Evolutionary conservation across 345 rosid species (phyloP), one percentile per base, ranked within the genome.

Genomic region (Turnera subulata): DNA sequence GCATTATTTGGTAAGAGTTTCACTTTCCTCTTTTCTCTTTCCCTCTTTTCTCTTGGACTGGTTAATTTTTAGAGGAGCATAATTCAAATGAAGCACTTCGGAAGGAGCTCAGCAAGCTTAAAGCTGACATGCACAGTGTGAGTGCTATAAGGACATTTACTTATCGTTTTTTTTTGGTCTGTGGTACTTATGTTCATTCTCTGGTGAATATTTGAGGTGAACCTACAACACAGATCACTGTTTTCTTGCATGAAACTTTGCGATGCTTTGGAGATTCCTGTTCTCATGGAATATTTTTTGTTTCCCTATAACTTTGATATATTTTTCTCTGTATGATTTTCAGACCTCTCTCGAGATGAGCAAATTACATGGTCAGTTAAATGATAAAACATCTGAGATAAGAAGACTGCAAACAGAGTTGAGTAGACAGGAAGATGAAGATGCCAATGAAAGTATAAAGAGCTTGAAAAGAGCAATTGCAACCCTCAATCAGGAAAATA

Each of bases 401-500:
- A 82, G 64, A 62, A 74, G 70, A 29, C 67, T 89, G 78, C 87
- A 86, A 67, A 60, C 62, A 58, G 84, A 78, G 67, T 68, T 79
- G 75, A 78, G 63, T 73, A 77, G 72, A 59, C 69, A 29, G 67
- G 81, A 77, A 66, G 76, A 60, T 66, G 76, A 75, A 56, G 74
- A 71, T 66, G 61, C 64, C 35, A 72, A 77, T 75, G 76, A 68
- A 53, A 51, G 61, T 45, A 42, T 67, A n/a, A 79, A 74, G 70
- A 79, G 74, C 45, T 72, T 84, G 65, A 79, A 74, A 61, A 81
- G 67, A 55, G 67, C 61, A 40, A 70, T 83, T 70, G 77, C 72
- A 59, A 62, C 78, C 44, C 60, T 85, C 42, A 88, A 85, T 76
- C 83, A 76, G 76, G 97, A 93, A 73, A 93, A 89, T 62, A 59